phyloP scores from a whole-genome alignment of 1,139 yeast genomes.

The Lodderomyces beijingensis region DNA sequence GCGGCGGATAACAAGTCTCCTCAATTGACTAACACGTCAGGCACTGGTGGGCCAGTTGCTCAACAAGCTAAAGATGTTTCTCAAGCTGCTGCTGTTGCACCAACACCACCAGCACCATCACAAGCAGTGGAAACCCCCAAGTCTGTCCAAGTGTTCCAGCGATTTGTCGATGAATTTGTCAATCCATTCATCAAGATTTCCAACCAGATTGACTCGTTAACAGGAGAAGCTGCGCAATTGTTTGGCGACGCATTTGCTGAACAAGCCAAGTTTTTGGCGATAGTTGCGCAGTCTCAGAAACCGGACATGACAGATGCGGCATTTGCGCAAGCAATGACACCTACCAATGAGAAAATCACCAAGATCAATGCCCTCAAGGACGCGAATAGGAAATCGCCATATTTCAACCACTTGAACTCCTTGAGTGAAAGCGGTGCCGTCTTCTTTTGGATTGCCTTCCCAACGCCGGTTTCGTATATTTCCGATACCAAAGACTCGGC shows the following conservation, averaged over 20 bases:
- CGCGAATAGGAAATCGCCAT: conserved; percentile 61
- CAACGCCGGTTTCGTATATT: conserved; percentile 66
- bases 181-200: conserved; percentile 61
- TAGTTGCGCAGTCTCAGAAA: conserved; percentile 58
- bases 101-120: conserved; percentile 3
- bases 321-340: conserved; percentile 55
- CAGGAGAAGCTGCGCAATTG: conserved; percentile 55
- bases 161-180: conserved; percentile 48
- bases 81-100: conserved; percentile 12
- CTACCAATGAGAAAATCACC: conserved; percentile 61
- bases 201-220: conserved; percentile 54
- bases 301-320: conserved; percentile 56
- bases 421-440: conserved; percentile 88
- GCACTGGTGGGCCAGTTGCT: background rate
- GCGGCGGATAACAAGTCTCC: background rate
- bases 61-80: background rate
- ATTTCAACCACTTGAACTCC: conserved; percentile 70
- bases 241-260: conserved; percentile 58
- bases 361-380: conserved; percentile 67
- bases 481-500: conserved; percentile 88
- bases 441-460: conserved; percentile 82
- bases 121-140: conserved; percentile 24
- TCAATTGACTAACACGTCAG: background rate
- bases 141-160: conserved; percentile 50
- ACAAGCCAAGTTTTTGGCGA: conserved; percentile 54